These are phyloP conservation scores for Phytophthora sp. DNA, from an alignment of 352 stramenopile genomes.

Conservation along the genomic window DNA sequence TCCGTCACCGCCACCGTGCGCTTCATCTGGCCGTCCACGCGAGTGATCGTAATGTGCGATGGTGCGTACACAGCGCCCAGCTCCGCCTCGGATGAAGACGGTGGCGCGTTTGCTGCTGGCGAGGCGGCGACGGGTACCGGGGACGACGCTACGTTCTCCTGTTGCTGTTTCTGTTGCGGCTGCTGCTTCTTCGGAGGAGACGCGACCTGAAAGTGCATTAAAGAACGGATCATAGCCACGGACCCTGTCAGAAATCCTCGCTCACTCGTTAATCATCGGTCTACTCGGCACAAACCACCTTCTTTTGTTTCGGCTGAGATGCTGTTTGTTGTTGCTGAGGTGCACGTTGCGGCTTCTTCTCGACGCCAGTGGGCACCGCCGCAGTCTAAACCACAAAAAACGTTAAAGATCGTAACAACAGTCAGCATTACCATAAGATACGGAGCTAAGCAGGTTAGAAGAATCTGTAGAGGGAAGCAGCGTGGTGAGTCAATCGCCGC, in stretches of 20 bases:
- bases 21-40: constrained; percentile 75
- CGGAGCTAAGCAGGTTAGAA: too few relatives aligned
- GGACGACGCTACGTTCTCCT: constrained; percentile 14
- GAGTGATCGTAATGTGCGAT: constrained; percentile 75
- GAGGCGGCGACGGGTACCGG: constrained; percentile 4
- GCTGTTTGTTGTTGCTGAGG: constrained; percentile 13
- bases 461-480: too few relatives aligned
- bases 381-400: constrained; percentile 9
- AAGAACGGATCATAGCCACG: background rate
- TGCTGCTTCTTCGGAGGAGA: constrained; percentile 24
- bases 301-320: constrained; percentile 18
- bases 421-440: constrained; percentile 13
- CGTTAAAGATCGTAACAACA: constrained; percentile 1
- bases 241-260: constrained; percentile 12
- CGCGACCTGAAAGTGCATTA: constrained; percentile 16
- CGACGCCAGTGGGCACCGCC: constrained; percentile 8
- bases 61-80: constrained; percentile 70
- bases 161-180: constrained; percentile 25
- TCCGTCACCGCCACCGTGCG: constrained; percentile 75
- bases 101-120: constrained; percentile 3
- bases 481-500: too few relatives aligned
- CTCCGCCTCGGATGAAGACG: constrained; percentile 41
- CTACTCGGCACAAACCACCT: constrained; percentile 18
- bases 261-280: background rate
- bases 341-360: constrained; percentile 19